phyloP scores from a whole-genome alignment of 768 basidiomycete genomes.

The Psilocybe tampanensis region DNA sequence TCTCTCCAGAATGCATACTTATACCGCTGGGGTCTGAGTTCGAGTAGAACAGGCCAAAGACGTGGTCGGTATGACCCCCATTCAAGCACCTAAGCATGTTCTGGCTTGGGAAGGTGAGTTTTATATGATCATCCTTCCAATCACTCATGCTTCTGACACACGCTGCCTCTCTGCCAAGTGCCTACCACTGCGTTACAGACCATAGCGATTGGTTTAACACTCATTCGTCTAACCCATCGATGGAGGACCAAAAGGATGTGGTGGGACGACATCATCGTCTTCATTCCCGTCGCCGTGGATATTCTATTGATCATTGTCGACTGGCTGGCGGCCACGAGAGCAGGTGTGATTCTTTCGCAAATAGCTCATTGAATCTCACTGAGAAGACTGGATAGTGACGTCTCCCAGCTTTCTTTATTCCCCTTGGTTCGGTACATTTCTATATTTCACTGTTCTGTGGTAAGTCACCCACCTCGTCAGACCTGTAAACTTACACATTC shows the following conservation, averaged over 20 bases:
- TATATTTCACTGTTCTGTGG: conserved; percentile 16
- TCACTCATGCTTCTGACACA: neutral
- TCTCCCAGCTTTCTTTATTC: conserved; percentile 4
- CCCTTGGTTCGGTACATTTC: conserved; percentile 12
- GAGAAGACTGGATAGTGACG: neutral
- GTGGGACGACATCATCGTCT: conserved; percentile 26
- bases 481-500: neutral
- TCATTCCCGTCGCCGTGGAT: conserved; percentile 16
- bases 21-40: neutral
- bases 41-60: neutral
- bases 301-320: conserved; percentile 10
- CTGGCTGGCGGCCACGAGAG: conserved; percentile 13
- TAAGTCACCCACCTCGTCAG: neutral
- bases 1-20: neutral
- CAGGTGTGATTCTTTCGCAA: neutral
- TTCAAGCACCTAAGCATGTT: neutral
- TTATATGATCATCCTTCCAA: neutral
- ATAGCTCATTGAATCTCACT: neutral
- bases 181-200: neutral
- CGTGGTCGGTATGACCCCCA: neutral
- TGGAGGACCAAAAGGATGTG: conserved; percentile 16
- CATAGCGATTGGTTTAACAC: conserved; percentile 8
- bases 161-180: neutral
- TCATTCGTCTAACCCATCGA: conserved; percentile 20
- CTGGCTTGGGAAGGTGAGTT: conserved; percentile 3